Conservation (phyloP, 768 basidiomycete species). For the Tylopilus felleus region DNA sequence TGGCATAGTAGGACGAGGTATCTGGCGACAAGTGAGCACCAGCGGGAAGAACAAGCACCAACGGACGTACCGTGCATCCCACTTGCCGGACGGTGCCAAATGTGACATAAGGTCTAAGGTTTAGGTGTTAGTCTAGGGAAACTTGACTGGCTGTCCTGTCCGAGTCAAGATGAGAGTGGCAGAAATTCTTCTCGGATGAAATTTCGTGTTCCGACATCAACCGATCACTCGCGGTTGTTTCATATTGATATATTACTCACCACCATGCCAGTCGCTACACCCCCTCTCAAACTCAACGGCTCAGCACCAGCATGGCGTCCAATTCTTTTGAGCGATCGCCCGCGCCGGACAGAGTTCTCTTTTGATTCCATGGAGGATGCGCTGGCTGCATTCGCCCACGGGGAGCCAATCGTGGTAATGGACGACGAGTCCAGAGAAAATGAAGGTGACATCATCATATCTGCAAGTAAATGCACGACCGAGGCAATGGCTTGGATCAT, state of each 20-base stretch:
- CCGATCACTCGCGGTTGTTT: background rate
- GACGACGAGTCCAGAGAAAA: slow-evolving; percentile 96
- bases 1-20: slow-evolving; percentile 67
- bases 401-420: slow-evolving; percentile 95
- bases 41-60: too few relatives aligned
- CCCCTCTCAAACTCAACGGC: slow-evolving; percentile 11
- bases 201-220: slow-evolving; percentile 9
- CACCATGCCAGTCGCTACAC: background rate
- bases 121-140: background rate
- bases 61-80: slow-evolving; percentile 10
- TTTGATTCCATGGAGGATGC: slow-evolving; percentile 86
- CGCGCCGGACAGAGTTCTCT: slow-evolving; percentile 40
- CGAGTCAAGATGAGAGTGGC: background rate
- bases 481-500: slow-evolving; percentile 99
- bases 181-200: background rate
- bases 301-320: slow-evolving; percentile 20
- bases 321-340: slow-evolving; percentile 16
- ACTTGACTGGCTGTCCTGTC: background rate
- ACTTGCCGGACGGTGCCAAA: slow-evolving; percentile 15
- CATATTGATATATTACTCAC: background rate
- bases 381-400: slow-evolving; percentile 66
- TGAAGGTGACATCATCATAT: slow-evolving; percentile 93
- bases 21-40: slow-evolving; percentile 32
- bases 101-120: slow-evolving; percentile 11
- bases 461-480: slow-evolving; percentile 79